Base-by-base conservation (phyloP, 805 yeast genomes). In the Ogataea haglerorum region DNA sequence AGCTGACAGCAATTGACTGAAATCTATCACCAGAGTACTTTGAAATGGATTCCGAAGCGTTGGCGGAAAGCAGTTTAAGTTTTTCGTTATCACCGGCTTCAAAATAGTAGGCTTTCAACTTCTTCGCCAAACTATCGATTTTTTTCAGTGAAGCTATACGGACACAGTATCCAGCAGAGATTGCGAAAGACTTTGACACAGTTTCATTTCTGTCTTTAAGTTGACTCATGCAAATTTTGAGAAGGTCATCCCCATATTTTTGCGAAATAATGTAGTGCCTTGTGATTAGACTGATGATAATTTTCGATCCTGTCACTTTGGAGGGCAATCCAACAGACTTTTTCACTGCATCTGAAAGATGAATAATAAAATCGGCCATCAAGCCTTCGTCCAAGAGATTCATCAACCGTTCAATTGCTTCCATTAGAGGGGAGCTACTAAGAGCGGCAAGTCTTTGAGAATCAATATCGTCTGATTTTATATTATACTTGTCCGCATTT, bases 301-400 rank as follows among this genome's bases (percentile, higher is more conserved):
- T 81, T 46, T 80, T 74, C 5, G 95, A 77, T 0, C 91, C 89
- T 17, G 90, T 87, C 0, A 85, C 88, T 54, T 91, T 88, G 0
- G 97, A 87, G 0, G 98, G 97, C 10, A 93, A 67, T 0, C 98
- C 98, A 15, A 90, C 85, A 0, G 95, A 76, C 41, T 69, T 73
- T 45, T 79, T 78, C 7, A 86, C 75, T 2, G 87, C 75, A 15
- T 63, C 55, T 16, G 74, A 73, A 21, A 88, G 63, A 27, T 65
- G 67, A 2, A 65, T 67, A 3, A 85, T 66, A 24, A 79, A 62
- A 10, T 68, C 70, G 1, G 67, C 71, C 65, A 79, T 67, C 17
- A 68, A 61, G 17, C 63, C 68, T 6, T 71, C 77, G 56, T 78
- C 83, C 5, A 82, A 51, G 19, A 76, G 54, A 33, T 76, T 82